These are phyloP conservation scores for Acorus calamus DNA, from an alignment of 106 monocot species.

Conservation along the genomic window DNA sequence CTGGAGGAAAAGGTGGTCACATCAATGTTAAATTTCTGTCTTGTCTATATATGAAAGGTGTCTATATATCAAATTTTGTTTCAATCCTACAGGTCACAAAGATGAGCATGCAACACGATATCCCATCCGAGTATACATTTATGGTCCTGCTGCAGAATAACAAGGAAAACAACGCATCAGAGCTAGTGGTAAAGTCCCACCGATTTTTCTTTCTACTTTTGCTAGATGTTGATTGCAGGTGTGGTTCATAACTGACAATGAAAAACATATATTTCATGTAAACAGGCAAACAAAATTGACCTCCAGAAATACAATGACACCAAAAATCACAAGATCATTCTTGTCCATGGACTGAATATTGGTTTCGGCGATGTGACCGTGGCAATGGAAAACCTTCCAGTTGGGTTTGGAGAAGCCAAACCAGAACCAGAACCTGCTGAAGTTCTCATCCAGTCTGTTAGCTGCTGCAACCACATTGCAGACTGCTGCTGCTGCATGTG, in stretches of 20 bases:
- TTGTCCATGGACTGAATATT: constrained; percentile 16
- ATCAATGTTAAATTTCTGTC: no score
- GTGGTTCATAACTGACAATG: neutral
- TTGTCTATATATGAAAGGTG: no score
- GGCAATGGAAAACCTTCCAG: constrained; percentile 48
- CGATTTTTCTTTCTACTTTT: no score
- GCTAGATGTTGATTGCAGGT: no score
- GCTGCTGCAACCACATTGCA: constrained; percentile 45
- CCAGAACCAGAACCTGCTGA: constrained; percentile 12
- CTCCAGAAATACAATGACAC: constrained; percentile 13
- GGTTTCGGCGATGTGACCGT: constrained; percentile 68
- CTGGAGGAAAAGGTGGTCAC: constrained; percentile 53
- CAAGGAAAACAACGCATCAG: constrained; percentile 12
- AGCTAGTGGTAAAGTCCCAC: constrained; percentile 23
- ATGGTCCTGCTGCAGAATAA: constrained; percentile 32
- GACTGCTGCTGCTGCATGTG: constrained; percentile 77
- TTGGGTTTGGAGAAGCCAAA: constrained; percentile 26
- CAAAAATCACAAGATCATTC: constrained; percentile 2
- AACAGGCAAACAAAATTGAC: constrained; percentile 38
- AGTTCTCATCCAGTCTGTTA: constrained; percentile 32
- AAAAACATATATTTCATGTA: neutral
- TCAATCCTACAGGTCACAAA: constrained; percentile 35
- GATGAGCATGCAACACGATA: constrained; percentile 43
- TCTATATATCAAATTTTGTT: no score
- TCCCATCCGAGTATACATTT: constrained; percentile 65